Evolutionary conservation across 2,329 filamentous ascomycete genomes (phyloP), one percentile per base, ranked within the genome.

Genomic region (Aspergillus puulaauensis): DNA sequence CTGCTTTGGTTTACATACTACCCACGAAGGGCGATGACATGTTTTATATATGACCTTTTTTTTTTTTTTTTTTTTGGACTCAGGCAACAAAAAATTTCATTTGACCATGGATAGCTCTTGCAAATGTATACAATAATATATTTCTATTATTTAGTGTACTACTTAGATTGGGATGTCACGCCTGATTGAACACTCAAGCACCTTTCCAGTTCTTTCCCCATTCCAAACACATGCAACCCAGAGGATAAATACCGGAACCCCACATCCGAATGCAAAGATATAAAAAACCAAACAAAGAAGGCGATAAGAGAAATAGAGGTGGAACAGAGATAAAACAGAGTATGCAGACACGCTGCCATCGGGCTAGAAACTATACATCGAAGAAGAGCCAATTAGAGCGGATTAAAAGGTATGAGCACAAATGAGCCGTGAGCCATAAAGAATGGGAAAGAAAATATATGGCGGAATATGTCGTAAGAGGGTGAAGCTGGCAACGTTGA

Each of bases 181-280:
- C 35, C 35, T 37, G 35, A n/a, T n/a, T 37, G 6, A 37, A 37
- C 35, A 37, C 35, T 37, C 35, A 37, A 12, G 35, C 35, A 15
- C 7, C 2, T n/a, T 37, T 37, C 23, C 19, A 19, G 27, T 19
- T 11, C 21, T 6, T 45, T 27, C 3, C 23, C 27, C n/a, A 39
- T 9, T 19, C 35, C n/a, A 35, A 43, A 44, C 24, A 45, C 35
- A 54, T 54, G 45, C 47, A 53, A 45, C 39, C 40, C 39, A 53
- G 17, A 45, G 40, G 35, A 33, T 17, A 35, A 15, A 45, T 53
- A 15, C 17, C 40, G 27, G 31, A 53, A 53, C 41, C 41, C 51
- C 51, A 37, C 40, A 46, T 45, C 51, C 51, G 12, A 53, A 59
- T 44, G 39, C 39, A 49, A 54, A 35, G 24, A 12, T 11, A 44